Conservation (phyloP, 306 rosid genomes). For the Castanea mollissima region DNA sequence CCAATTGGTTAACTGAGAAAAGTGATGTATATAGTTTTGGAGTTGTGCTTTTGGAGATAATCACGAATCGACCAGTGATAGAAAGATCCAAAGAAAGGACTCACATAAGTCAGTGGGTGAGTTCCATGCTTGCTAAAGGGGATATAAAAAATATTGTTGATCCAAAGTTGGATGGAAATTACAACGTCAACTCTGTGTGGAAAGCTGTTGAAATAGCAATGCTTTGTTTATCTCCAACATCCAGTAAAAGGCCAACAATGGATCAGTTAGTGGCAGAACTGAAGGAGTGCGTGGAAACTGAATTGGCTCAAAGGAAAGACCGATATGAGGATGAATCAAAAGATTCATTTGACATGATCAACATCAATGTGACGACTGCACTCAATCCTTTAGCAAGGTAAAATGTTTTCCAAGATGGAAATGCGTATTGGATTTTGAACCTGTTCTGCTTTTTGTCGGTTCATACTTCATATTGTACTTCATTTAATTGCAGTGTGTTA, state of each 20-base stretch:
- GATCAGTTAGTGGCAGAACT: background rate
- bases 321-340: background rate
- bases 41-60: conserved; percentile 5
- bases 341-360: background rate
- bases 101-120: conserved; percentile 14
- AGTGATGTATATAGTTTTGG: conserved; percentile 27
- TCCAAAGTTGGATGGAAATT: conserved; percentile 3
- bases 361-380: background rate
- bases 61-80: background rate
- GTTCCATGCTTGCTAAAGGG: background rate
- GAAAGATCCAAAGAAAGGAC: background rate
- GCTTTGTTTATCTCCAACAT: background rate
- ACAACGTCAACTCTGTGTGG: background rate
- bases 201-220: conserved; percentile 21
- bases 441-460: too few species aligned
- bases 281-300: conserved; percentile 8
- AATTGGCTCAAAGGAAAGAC: background rate
- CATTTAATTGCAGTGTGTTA: too few species aligned
- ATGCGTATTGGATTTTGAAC: background rate
- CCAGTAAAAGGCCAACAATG: conserved; percentile 17
- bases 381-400: background rate
- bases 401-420: background rate
- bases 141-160: conserved; percentile 3
- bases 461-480: too few species aligned
- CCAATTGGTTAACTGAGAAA: conserved; percentile 1